Evolutionary conservation across 192 early-diverging fungal species (phyloP).

Genomic region (Funneliformis mosseae): DNA sequence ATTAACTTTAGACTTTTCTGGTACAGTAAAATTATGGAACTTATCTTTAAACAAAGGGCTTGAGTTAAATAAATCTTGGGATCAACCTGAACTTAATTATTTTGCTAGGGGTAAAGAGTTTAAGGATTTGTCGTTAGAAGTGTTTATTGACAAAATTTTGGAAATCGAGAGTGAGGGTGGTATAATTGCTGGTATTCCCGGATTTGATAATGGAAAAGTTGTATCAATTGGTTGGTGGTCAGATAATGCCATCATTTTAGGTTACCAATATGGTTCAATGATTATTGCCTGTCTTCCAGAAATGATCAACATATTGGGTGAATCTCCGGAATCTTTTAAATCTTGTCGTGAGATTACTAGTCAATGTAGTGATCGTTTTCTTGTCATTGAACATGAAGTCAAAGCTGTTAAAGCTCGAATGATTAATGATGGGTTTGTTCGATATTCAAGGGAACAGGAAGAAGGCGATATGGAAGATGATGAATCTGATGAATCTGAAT

Average conservation of each 20-base stretch:
- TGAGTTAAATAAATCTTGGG: conserved; percentile 37
- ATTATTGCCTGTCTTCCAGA: conserved; percentile 50
- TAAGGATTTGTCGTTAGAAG: conserved; percentile 37
- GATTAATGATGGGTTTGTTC: conserved; percentile 37
- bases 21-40: conserved; percentile 44
- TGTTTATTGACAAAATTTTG: conserved; percentile 37
- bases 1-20: conserved; percentile 45
- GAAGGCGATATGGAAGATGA: conserved; percentile 22
- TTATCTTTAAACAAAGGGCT: conserved; percentile 38
- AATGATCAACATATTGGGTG: conserved; percentile 48
- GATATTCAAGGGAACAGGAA: conserved; percentile 36
- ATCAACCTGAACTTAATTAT: conserved; percentile 46
- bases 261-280: conserved; percentile 55
- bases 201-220: conserved; percentile 47
- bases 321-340: conserved; percentile 46
- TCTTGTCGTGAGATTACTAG: conserved; percentile 47
- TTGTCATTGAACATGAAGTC: conserved; percentile 47
- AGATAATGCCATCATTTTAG: conserved; percentile 47
- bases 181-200: conserved; percentile 30
- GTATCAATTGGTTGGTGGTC: conserved; percentile 62
- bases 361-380: conserved; percentile 40
- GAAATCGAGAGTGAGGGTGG: conserved; percentile 41
- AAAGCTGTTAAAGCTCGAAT: conserved; percentile 46
- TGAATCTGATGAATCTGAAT: conserved; percentile 18
- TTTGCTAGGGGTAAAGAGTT: conserved; percentile 46